Conservation (phyloP, 176 grass and related monocot species). For the Oryza nivara region DNA sequence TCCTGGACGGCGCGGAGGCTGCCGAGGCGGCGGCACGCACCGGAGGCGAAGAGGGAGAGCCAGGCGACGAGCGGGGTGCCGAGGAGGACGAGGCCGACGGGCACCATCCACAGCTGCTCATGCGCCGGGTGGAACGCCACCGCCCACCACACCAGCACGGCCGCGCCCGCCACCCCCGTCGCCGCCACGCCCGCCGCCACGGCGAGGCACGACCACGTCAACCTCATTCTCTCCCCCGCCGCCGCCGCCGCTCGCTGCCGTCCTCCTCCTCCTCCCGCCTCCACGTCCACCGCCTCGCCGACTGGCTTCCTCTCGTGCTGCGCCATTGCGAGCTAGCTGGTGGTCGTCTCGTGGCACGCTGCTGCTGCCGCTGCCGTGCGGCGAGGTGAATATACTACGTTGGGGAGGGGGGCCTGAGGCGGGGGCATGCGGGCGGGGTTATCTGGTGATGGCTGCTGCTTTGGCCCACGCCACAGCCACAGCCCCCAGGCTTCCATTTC, state of each 20-base stretch:
- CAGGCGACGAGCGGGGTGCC: slow-evolving; percentile 81
- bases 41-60: slow-evolving; percentile 69
- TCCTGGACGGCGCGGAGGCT: slow-evolving; percentile 25
- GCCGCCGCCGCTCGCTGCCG: too few species aligned
- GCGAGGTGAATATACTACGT: slow-evolving; percentile 22
- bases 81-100: slow-evolving; percentile 78
- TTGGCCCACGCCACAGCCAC: not conserved
- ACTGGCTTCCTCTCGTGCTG: slow-evolving; percentile 5
- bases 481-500: not conserved
- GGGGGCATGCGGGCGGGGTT: slow-evolving; percentile 56
- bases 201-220: not conserved
- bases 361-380: not conserved
- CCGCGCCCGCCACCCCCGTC: slow-evolving; percentile 52
- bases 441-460: slow-evolving; percentile 59
- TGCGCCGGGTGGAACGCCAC: slow-evolving; percentile 67
- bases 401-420: slow-evolving; percentile 37
- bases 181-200: slow-evolving; percentile 41
- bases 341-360: not conserved
- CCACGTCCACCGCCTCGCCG: slow-evolving; percentile 10
- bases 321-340: slow-evolving; percentile 36
- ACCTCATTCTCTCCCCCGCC: not conserved
- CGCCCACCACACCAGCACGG: slow-evolving; percentile 77
- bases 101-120: slow-evolving; percentile 93
- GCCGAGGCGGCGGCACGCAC: slow-evolving; percentile 33
- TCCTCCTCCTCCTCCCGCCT: not conserved